Evolutionary conservation across 352 stramenopile species (phyloP).

Genomic region (Phytopythium aichiense): DNA sequence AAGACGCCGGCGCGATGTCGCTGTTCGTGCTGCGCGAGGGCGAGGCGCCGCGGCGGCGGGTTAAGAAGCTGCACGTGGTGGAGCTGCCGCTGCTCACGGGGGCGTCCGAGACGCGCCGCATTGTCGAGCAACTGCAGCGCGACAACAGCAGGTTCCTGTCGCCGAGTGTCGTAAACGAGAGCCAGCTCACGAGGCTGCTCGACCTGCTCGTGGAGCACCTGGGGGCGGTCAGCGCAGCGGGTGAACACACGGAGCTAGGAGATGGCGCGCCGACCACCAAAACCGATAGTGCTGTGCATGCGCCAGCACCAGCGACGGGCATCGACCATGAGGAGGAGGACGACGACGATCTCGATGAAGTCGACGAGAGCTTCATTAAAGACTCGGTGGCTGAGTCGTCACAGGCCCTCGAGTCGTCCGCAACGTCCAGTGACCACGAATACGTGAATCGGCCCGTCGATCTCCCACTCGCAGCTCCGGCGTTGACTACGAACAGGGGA

Average conservation of each 20-base stretch:
- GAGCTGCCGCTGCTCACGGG: slow-evolving; percentile 62
- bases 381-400: slow-evolving; percentile 34
- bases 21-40: slow-evolving; percentile 53
- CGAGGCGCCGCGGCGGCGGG: slow-evolving; percentile 2
- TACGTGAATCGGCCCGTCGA: neutral
- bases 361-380: slow-evolving; percentile 31
- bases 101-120: slow-evolving; percentile 34
- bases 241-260: neutral
- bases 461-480: too few species aligned
- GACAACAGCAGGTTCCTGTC: slow-evolving; percentile 62
- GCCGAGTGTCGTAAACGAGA: slow-evolving; percentile 56
- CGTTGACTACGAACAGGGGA: neutral
- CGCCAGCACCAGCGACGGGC: neutral
- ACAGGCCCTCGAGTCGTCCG: slow-evolving; percentile 19
- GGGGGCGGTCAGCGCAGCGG: slow-evolving; percentile 7
- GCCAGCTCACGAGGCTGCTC: slow-evolving; percentile 58
- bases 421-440: neutral
- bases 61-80: slow-evolving; percentile 71
- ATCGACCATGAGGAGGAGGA: slow-evolving; percentile 11
- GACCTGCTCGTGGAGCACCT: slow-evolving; percentile 59
- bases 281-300: neutral
- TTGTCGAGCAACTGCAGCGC: slow-evolving; percentile 55
- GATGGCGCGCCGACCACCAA: neutral
- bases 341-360: slow-evolving; percentile 17
- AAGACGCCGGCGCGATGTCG: slow-evolving; percentile 35